Base-by-base conservation (phyloP, 805 yeast species). In the Sugiyamaella qingdaonensis region DNA sequence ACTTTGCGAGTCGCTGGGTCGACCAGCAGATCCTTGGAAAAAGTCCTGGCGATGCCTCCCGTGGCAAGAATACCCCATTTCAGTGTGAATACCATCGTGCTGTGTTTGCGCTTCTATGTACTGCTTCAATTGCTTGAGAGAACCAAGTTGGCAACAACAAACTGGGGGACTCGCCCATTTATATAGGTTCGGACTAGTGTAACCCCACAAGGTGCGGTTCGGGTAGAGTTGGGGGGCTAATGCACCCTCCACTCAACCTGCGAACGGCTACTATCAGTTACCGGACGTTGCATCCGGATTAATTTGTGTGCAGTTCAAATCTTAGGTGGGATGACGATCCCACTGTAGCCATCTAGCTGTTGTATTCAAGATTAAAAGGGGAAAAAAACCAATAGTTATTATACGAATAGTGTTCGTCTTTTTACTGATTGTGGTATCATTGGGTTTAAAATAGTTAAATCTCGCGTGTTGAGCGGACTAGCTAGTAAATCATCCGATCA, bases 51-150 rank as follows among this genome's bases (percentile, higher is more conserved):
- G 51, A 65, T 65, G 19, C 61, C 61, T 14, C 69, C 69, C 24
- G 68, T 59, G 43, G 64, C 65, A 18, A 63, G 50, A 37, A 63
- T 60, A 13, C 66, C 66, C 66, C 66, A 63, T 34, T 54, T 53
- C 13, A 52, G 45, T 8, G 62, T 63, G 53, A 49, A 61, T 8
- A 54, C 60, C 63, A 59, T 60, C 24, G n/a, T 34, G 7, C n/a
- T 4, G 9, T 14, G 5, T 34, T 14, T n/a, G 4, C 16, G 16
- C 37, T 34, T 13, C 8, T 34, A 34, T 34, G 11, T 34, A 34
- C n/a, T n/a, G 16, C 3, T 4, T 34, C 37, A 34, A 34, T 34
- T 34, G 37, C n/a, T 24, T 24, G 29, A 24, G 7, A 24, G 7
- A 24, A 24, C 7, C 7, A 24, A 24, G 29, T 24, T 24, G 29